Base-by-base conservation (phyloP, 2,329 filamentous ascomycete species). In the Penicillium hordei region DNA sequence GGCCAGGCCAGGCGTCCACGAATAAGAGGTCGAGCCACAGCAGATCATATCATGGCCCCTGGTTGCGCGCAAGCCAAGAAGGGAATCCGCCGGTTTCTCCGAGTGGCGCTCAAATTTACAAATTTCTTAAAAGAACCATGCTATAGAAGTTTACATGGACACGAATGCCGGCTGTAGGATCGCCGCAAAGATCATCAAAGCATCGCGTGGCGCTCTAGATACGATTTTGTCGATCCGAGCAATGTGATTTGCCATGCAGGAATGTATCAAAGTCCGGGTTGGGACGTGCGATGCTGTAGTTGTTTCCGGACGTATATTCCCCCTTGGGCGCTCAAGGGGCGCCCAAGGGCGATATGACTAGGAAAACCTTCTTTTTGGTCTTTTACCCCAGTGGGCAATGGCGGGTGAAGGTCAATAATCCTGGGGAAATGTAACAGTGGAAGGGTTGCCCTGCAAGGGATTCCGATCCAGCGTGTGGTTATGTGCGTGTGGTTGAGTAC, bases 151-250 rank as follows among this genome's bases (percentile, higher is more conserved):
- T 17, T 17, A 34, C 38, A 52, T 19, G 38, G 45, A 27, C 27
- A 33, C 39, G 27, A 25, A 33, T 34, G 25, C 13, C 13, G 36
- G 17, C 5, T 29, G 17, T 15, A 5, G 23, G 34, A 40, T 55
- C 31, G 34, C 42, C 33, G 49, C 31, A 53, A 40, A 42, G 55
- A 59, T 62, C 55, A 48, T 27, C 62, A 23, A 42, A 51, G 58
- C 40, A 38, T 60, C 63, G 64, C 64, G 63, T 66, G 64, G 64
- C 58, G 52, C 42, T 45, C 51, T 12, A 44, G 43, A 57, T 57
- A n/a, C 49, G 58, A 62, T 63, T 45, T 53, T 55, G 55, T 59
- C 59, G 59, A 64, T 63, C 29, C 29, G 39, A 52, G 45, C 27
- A 25, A 49, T 38, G 51, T 55, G 56, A 49, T 33, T 48, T 48